These are phyloP conservation scores for Astragalus membranaceus DNA, from an alignment of 306 rosid species.

Conservation along the genomic window DNA sequence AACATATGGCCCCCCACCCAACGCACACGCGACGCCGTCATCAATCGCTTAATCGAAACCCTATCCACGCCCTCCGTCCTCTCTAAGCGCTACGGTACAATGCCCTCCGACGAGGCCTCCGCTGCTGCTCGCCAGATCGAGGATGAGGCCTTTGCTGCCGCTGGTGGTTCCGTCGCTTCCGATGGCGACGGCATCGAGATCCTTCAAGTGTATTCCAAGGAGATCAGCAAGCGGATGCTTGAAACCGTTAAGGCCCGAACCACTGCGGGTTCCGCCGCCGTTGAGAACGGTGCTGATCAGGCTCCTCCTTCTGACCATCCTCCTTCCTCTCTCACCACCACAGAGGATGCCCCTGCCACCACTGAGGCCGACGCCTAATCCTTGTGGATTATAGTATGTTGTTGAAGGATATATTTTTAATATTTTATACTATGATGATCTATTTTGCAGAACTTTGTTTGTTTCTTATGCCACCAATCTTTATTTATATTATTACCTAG, in stretches of 20 bases:
- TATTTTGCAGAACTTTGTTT: slow-evolving; percentile 18
- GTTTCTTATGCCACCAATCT: slow-evolving; percentile 6
- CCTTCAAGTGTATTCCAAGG: slow-evolving; percentile 92
- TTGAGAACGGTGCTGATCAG: slow-evolving; percentile 30
- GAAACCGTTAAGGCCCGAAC: slow-evolving; percentile 64
- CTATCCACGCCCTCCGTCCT: slow-evolving; percentile 76
- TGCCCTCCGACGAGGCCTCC: slow-evolving; percentile 53
- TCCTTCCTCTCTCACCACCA: slow-evolving; percentile 12
- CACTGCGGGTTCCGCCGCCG: slow-evolving; percentile 25
- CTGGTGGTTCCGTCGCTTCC: slow-evolving; percentile 45
- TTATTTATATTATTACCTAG: background rate
- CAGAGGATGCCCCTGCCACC: slow-evolving; percentile 25
- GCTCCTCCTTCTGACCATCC: slow-evolving; percentile 9
- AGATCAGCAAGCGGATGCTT: slow-evolving; percentile 93
- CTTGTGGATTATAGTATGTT: slow-evolving; percentile 11
- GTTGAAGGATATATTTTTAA: background rate
- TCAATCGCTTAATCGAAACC: slow-evolving; percentile 68
- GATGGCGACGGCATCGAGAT: slow-evolving; percentile 80
- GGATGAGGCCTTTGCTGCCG: slow-evolving; percentile 57
- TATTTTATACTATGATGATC: slow-evolving; percentile 22
- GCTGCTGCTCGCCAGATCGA: slow-evolving; percentile 60
- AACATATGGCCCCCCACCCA: slow-evolving; percentile 96
- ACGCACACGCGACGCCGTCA: slow-evolving; percentile 90
- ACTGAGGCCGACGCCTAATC: slow-evolving; percentile 36
- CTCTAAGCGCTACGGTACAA: slow-evolving; percentile 86